Conservation (phyloP, 2,329 filamentous ascomycete species). For the Dryadomyces quercus-mongolicae region DNA sequence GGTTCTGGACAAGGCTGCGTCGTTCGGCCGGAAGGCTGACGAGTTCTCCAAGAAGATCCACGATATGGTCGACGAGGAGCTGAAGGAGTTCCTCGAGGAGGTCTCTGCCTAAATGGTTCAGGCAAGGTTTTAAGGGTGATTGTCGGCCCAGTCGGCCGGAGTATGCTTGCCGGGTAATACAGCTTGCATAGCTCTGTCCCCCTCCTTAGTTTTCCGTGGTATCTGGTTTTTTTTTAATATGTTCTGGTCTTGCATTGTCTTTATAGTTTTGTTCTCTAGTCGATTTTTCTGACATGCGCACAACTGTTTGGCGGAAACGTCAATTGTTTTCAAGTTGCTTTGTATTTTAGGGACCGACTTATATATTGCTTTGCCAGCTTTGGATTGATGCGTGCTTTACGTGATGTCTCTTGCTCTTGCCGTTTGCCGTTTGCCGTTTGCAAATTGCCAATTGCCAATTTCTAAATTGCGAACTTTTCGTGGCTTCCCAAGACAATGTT, state of each 20-base stretch:
- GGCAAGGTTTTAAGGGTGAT: background rate
- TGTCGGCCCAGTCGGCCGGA: background rate
- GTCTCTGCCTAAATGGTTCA: slow-evolving; percentile 22
- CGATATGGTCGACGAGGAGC: slow-evolving; percentile 47
- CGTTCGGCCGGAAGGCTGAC: slow-evolving; percentile 43
- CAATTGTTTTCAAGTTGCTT: background rate
- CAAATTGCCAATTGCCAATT: no score
- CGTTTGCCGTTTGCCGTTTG: no score
- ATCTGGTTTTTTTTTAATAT: slow-evolving; percentile 4
- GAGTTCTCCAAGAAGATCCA: slow-evolving; percentile 53
- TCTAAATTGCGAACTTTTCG: no score
- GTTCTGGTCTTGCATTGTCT: background rate
- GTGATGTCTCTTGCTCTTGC: no score
- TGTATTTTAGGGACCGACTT: slow-evolving; percentile 5
- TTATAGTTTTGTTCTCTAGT: slow-evolving; percentile 1
- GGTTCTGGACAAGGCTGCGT: slow-evolving; percentile 40
- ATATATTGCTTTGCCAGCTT: background rate
- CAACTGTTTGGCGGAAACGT: slow-evolving; percentile 1
- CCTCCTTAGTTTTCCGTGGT: background rate
- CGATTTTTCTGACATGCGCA: background rate
- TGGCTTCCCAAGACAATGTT: no score
- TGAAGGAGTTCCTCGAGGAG: slow-evolving; percentile 47
- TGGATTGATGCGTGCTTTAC: no score
- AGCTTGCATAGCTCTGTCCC: background rate
- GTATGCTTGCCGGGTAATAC: no score